phyloP scores from a whole-genome alignment of 352 stramenopile species.

The Pythium myriotylum region DNA sequence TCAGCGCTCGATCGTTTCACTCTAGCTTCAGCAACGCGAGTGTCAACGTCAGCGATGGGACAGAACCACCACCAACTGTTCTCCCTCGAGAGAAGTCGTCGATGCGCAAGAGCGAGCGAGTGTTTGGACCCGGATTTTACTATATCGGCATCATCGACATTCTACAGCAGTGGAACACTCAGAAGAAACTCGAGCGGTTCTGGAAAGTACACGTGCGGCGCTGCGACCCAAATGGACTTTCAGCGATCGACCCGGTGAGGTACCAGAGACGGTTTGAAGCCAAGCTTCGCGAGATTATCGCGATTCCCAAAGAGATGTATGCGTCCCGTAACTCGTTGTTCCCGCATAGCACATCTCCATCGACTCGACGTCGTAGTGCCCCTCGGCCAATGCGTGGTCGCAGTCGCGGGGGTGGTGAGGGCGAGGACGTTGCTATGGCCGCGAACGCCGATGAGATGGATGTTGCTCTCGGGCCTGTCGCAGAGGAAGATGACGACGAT shows the following conservation, averaged over 20 bases:
- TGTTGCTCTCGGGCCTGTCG: constrained; percentile 1
- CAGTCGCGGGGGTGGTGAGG: background rate
- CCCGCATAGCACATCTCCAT: background rate
- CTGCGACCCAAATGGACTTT: constrained; percentile 74
- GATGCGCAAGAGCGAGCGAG: constrained; percentile 73
- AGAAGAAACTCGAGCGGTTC: constrained; percentile 84
- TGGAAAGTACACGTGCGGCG: constrained; percentile 79
- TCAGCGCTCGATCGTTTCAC: constrained; percentile 12
- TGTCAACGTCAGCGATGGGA: background rate
- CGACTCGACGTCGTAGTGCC: background rate
- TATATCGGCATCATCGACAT: constrained; percentile 93
- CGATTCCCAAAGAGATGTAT: constrained; percentile 58
- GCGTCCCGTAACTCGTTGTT: constrained; percentile 3
- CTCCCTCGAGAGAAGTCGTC: constrained; percentile 34
- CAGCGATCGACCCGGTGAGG: constrained; percentile 71
- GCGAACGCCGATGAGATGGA: background rate
- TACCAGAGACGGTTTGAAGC: constrained; percentile 86
- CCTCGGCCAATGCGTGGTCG: background rate
- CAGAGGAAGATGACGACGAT: constrained; percentile 20
- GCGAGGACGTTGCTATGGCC: background rate
- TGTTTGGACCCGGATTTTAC: constrained; percentile 87
- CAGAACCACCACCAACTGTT: constrained; percentile 3
- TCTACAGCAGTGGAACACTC: constrained; percentile 84
- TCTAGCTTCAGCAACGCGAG: constrained; percentile 10
- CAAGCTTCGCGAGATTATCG: constrained; percentile 83